Conservation (phyloP, 345 rosid genomes). For the Camelina hispida region DNA sequence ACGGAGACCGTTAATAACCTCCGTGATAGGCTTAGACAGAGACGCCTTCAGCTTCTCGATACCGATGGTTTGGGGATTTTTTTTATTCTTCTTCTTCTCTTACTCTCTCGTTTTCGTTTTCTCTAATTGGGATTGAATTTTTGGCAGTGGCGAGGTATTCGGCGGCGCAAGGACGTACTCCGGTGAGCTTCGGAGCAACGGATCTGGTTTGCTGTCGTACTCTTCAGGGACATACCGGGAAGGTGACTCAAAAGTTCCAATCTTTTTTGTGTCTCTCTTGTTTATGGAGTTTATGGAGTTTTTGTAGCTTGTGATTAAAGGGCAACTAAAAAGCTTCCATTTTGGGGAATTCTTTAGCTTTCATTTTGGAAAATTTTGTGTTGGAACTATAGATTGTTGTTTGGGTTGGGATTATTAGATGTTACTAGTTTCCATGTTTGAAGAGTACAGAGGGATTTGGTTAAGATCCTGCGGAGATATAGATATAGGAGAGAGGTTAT, state of each 20-base stretch:
- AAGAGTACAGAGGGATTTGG: not conserved
- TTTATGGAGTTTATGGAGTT: too few relatives aligned
- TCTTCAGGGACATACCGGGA: slow-evolving; percentile 96
- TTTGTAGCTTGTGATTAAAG: slow-evolving; percentile 23
- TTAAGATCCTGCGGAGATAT: slow-evolving; percentile 1
- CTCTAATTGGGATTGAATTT: slow-evolving; percentile 22
- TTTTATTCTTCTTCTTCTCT: not conserved
- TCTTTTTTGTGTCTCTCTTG: not conserved
- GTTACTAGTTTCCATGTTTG: not conserved
- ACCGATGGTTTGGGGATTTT: slow-evolving; percentile 49
- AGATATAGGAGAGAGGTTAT: not conserved
- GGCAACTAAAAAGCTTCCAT: not conserved
- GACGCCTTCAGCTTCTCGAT: slow-evolving; percentile 80
- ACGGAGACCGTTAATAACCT: slow-evolving; percentile 69
- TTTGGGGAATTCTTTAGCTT: not conserved
- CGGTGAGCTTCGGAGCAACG: slow-evolving; percentile 78
- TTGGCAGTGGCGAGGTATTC: slow-evolving; percentile 74
- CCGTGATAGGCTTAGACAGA: slow-evolving; percentile 75
- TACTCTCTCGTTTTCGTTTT: not conserved
- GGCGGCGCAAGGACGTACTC: slow-evolving; percentile 63
- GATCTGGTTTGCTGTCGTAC: slow-evolving; percentile 97
- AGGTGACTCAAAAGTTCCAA: slow-evolving; percentile 50
- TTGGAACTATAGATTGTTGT: not conserved
- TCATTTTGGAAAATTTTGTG: not conserved
- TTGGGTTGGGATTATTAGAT: not conserved